A percentile compares a stretch with the other conserved stretches of the same genome.
Conservation (phyloP, 78 protist genomes). For the Speleostelium caveatum region DNA sequence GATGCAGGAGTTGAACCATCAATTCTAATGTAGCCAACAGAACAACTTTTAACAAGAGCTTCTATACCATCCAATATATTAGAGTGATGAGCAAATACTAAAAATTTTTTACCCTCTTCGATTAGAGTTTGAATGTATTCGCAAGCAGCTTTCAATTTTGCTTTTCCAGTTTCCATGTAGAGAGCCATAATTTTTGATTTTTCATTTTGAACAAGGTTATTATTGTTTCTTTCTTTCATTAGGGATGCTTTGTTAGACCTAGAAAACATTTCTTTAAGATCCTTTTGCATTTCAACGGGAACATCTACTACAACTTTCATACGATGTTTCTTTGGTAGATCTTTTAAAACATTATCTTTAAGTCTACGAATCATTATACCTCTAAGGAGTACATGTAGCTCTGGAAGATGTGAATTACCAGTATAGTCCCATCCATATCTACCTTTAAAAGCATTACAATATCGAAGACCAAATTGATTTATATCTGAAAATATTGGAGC, state of each 20-base stretch:
- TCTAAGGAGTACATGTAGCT: slow-evolving; percentile 83
- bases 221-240: not conserved
- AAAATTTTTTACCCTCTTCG: slow-evolving; percentile 63
- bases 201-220: slow-evolving; percentile 3
- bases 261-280: slow-evolving; percentile 1
- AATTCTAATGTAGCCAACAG: slow-evolving; percentile 81
- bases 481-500: slow-evolving; percentile 41
- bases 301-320: slow-evolving; percentile 35
- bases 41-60: not conserved
- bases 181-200: not conserved
- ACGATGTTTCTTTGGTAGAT: slow-evolving; percentile 90
- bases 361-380: slow-evolving; percentile 89
- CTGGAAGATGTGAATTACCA: slow-evolving; percentile 86
- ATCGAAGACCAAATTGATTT: slow-evolving; percentile 62
- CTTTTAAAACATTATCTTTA: slow-evolving; percentile 84
- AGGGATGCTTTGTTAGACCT: not conserved
- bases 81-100: slow-evolving; percentile 79
- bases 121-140: slow-evolving; percentile 16
- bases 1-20: slow-evolving; percentile 87
- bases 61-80: slow-evolving; percentile 70
- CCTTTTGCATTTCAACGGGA: not conserved
- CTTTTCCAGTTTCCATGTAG: slow-evolving; percentile 56
- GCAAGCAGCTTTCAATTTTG: slow-evolving; percentile 45
- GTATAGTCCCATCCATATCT: slow-evolving; percentile 81
- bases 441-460: slow-evolving; percentile 79